phyloP scores from a whole-genome alignment of 2,329 filamentous ascomycete species.

The Oidium heveae region DNA sequence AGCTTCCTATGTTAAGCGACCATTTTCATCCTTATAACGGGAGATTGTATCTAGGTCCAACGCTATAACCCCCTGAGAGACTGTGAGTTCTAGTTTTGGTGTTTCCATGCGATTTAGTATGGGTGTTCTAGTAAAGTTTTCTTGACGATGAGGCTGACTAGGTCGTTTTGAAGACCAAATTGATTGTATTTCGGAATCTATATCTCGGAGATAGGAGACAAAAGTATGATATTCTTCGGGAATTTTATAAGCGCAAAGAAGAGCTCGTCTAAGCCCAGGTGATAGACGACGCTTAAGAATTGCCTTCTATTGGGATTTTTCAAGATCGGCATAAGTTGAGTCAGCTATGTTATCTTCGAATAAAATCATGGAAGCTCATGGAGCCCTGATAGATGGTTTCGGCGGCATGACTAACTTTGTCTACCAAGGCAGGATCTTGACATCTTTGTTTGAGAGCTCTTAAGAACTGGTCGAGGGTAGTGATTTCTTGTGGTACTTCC shows the following conservation, averaged over 20 bases:
- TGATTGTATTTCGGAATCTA: neutral
- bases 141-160: no score
- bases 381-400: no score
- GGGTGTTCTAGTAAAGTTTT: no score
- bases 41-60: neutral
- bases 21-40: neutral
- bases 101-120: no score
- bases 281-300: neutral
- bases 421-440: no score
- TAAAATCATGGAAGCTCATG: no score
- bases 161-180: neutral
- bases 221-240: neutral
- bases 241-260: neutral
- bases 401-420: no score
- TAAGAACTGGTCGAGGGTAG: no score
- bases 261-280: neutral
- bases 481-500: no score
- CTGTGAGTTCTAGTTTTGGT: neutral
- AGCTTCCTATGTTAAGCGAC: neutral
- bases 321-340: neutral
- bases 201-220: neutral
- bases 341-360: neutral
- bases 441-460: no score
- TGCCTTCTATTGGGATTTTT: neutral
- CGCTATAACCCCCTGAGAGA: neutral